phyloP scores from a whole-genome alignment of 768 basidiomycete species.

The Phlegmacium glaucopus region DNA sequence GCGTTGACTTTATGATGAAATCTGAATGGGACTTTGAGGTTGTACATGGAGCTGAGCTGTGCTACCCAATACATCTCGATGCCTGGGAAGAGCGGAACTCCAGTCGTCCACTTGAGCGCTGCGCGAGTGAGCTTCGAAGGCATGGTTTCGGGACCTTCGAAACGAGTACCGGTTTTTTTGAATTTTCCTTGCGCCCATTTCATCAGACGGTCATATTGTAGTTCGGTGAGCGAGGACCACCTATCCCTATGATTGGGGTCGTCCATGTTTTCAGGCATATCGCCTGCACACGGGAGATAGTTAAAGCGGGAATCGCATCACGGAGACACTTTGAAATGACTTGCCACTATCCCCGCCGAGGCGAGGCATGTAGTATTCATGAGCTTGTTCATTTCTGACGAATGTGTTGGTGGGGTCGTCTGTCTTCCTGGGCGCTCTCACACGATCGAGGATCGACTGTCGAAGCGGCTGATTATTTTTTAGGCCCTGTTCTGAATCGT shows the following conservation, averaged over 20 bases:
- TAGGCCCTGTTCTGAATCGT: too few species aligned
- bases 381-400: slow-evolving; percentile 12
- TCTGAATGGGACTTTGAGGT: slow-evolving; percentile 22
- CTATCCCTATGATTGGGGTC: slow-evolving; percentile 9
- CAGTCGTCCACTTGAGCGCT: slow-evolving; percentile 26
- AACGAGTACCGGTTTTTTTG: slow-evolving; percentile 2
- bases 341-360: slow-evolving; percentile 27
- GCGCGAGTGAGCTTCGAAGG: slow-evolving; percentile 24
- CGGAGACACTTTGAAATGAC: too few species aligned
- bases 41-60: slow-evolving; percentile 17
- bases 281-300: neutral
- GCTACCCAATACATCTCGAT: slow-evolving; percentile 32
- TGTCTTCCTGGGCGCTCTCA: too few species aligned
- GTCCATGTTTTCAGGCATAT: slow-evolving; percentile 1
- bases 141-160: too few species aligned
- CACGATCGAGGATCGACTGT: too few species aligned
- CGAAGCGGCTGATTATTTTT: too few species aligned
- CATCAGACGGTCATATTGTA: slow-evolving; percentile 27
- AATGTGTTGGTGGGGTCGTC: slow-evolving; percentile 8
- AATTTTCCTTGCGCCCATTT: slow-evolving; percentile 27
- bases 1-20: slow-evolving; percentile 18
- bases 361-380: slow-evolving; percentile 28
- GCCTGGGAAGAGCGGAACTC: slow-evolving; percentile 31
- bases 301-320: neutral
- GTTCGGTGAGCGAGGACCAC: slow-evolving; percentile 24